Conservation (phyloP, 139 green algal species). For the Ulvella scutata region DNA sequence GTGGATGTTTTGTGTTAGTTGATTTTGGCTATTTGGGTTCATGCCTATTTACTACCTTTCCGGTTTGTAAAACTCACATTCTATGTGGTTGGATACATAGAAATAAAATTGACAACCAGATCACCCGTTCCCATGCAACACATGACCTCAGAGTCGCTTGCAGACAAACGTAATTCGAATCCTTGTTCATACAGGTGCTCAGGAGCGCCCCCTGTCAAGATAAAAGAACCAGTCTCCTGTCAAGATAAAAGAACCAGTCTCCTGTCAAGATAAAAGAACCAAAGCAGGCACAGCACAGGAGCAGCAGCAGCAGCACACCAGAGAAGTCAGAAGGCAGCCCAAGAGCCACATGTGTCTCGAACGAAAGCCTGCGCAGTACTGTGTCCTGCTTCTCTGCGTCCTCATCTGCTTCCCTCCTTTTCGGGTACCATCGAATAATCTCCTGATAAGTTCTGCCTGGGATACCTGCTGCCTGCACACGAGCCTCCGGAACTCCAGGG, state of each 20-base stretch:
- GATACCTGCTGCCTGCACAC: background rate
- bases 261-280: background rate
- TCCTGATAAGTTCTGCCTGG: no score
- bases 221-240: no score
- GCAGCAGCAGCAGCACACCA: background rate
- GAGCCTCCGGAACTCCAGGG: background rate
- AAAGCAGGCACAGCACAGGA: background rate
- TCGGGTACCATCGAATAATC: background rate
- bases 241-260: no score
- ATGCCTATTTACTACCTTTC: no score
- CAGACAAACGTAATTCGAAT: background rate
- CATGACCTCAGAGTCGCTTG: background rate
- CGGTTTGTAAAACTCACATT: no score
- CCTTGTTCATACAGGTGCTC: background rate
- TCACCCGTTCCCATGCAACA: no score
- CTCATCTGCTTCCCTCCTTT: background rate
- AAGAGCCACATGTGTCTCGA: background rate
- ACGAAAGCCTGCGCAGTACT: background rate
- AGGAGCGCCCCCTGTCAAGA: no score
- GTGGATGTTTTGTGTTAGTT: no score
- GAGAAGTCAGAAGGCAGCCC: background rate
- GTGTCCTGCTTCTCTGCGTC: background rate
- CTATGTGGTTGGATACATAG: no score
- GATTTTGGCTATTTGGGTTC: no score
- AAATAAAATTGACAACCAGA: no score